Evolutionary conservation across 768 basidiomycete species (phyloP), one percentile per base, ranked within the genome.

Genomic region (Suillus fuscotomentosus): DNA sequence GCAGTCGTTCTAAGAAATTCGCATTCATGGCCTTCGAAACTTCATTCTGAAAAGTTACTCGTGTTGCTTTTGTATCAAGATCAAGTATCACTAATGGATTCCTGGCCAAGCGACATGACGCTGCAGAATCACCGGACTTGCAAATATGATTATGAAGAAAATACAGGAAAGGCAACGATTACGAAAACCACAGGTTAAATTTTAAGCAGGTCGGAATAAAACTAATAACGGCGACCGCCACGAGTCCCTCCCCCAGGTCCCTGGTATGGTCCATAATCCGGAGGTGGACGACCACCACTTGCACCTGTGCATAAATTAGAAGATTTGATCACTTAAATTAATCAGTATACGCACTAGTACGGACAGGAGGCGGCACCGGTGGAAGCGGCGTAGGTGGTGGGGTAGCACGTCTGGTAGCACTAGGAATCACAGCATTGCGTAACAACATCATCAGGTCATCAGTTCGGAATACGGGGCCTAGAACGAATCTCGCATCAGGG

Each of bases 401-500:
- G 61, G 84, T 84, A 3, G 82, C 77, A 67, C 83, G 80, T 54
- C 73, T 63, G 63, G 71, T 77, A 14, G 74, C 83, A 64, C 87
- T 88, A 1, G 94, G 92, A 62, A 95, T 92, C 39, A 90, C 86
- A 56, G 92, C 91, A 70, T 86, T 91, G 42, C 87, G 83, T 75
- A 97, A 89, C 38, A 94, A 72, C 66, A 89, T 88, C 88, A 98
- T 90, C 45, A 97, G 79, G 75, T 97, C 95, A 38, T 97, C 95
- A 1, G 91, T 89, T 63, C 92, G 83, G 79, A 97, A 97, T 45
- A 94, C 84, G 10, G 95, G 95, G 5, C 95, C 95, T 96, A 68
- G 24, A 60, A 65, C 61, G 39, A 62, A 42, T 31, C 5, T 42
- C 53, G 27, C 17, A 42, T n/a, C 45, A 59, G 14, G 1, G 1